Evolutionary conservation across 2,329 filamentous ascomycete species (phyloP).

Genomic region (Trichoderma guizhouense): DNA sequence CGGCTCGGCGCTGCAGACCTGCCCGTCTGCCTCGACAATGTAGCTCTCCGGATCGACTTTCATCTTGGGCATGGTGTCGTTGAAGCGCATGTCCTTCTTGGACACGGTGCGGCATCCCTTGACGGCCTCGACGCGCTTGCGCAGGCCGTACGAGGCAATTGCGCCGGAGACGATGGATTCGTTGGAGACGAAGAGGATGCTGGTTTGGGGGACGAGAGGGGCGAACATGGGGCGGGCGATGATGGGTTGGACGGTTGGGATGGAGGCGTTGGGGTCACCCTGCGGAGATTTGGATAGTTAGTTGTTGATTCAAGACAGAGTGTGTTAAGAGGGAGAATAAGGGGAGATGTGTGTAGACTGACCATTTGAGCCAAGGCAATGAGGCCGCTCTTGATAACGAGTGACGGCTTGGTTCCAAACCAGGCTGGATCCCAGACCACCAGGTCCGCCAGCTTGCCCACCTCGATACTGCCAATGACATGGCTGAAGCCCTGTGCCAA

Average conservation of each 20-base stretch:
- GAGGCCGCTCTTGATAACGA: constrained; percentile 84
- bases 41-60: constrained; percentile 89
- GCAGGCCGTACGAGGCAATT: constrained; percentile 69
- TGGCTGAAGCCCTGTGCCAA: constrained; percentile 88
- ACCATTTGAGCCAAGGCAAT: constrained; percentile 84
- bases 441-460: constrained; percentile 85
- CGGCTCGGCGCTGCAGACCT: constrained; percentile 70
- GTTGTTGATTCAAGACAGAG: background rate
- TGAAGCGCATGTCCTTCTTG: constrained; percentile 89
- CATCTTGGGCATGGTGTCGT: constrained; percentile 81
- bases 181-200: constrained; percentile 79
- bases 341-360: constrained; percentile 26
- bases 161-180: constrained; percentile 65
- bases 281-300: constrained; percentile 30
- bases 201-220: constrained; percentile 65
- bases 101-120: constrained; percentile 69
- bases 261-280: constrained; percentile 79
- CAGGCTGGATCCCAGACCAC: constrained; percentile 81
- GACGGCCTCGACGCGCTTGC: constrained; percentile 78
- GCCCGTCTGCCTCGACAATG: constrained; percentile 78
- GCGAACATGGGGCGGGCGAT: constrained; percentile 85
- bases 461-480: constrained; percentile 79
- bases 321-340: background rate
- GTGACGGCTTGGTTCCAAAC: constrained; percentile 81
- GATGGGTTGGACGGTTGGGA: constrained; percentile 83